Percentiles rank a stretch among this genome's conserved stretches.
phyloP scores from a whole-genome alignment of 306 rosid species.

The Hippophae rhamnoides region DNA sequence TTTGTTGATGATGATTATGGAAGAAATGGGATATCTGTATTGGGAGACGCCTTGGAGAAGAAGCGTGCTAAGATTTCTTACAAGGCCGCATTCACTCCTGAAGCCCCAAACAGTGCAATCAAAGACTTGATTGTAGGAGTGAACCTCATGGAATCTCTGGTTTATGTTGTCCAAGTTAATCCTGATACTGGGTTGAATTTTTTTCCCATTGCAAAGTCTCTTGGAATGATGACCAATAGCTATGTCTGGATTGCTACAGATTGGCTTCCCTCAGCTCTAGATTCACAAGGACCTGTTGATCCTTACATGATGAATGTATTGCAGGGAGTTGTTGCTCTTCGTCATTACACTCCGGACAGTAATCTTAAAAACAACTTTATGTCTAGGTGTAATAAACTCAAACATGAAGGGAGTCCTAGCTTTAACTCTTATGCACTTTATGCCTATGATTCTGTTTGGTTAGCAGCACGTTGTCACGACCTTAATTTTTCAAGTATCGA shows the following conservation, averaged over 20 bases:
- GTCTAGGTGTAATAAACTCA: conserved; percentile 33
- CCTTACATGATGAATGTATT: conserved; percentile 39
- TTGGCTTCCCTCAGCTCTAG: conserved; percentile 80
- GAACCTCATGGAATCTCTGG: conserved; percentile 90
- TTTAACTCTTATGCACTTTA: conserved; percentile 74
- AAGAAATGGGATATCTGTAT: conserved; percentile 57
- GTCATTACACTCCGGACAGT: conserved; percentile 61
- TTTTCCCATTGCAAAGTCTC: conserved; percentile 47
- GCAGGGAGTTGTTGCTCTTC: conserved; percentile 77
- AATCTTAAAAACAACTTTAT: conserved; percentile 36
- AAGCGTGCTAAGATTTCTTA: conserved; percentile 64
- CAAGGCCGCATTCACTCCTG: conserved; percentile 66
- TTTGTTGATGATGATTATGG: conserved; percentile 82
- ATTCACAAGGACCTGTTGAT: conserved; percentile 33
- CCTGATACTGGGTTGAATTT: conserved; percentile 71
- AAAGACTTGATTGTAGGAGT: conserved; percentile 41
- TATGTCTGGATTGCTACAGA: conserved; percentile 89
- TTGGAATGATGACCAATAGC: conserved; percentile 48
- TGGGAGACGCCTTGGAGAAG: conserved; percentile 61
- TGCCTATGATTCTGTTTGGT: conserved; percentile 86
- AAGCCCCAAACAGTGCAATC: conserved; percentile 27
- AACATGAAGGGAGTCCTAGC: conserved; percentile 28
- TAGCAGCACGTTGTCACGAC: too few relatives aligned
- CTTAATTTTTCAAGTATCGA: too few relatives aligned
- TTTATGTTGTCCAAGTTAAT: conserved; percentile 75